phyloP scores from a whole-genome alignment of 257 asterid species.

The Apocynum venetum region DNA sequence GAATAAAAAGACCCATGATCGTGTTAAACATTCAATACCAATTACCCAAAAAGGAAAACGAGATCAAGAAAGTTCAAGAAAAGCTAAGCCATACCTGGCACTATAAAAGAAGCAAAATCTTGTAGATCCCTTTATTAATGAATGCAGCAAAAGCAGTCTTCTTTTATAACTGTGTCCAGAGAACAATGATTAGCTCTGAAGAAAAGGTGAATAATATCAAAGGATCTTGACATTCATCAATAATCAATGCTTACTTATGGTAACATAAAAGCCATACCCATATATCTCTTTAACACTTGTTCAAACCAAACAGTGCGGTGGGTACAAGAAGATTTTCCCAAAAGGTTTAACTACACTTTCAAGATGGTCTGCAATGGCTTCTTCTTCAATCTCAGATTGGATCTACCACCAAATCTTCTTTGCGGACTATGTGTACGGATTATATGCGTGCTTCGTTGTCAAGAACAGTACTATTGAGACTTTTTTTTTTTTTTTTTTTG shows the following conservation, averaged over 20 bases:
- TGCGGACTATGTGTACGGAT: neutral
- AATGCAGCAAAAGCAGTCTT: neutral
- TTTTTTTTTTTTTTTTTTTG: neutral
- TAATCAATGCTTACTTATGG: neutral
- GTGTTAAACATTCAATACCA: neutral
- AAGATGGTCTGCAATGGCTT: conserved; percentile 18
- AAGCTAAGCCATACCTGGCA: conserved; percentile 11
- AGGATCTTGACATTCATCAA: conserved; percentile 6
- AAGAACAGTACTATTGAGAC: neutral
- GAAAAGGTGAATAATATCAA: neutral
- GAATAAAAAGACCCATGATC: neutral
- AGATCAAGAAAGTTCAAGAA: conserved; percentile 5
- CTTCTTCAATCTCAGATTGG: conserved; percentile 26
- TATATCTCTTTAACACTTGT: neutral
- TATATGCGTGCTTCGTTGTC: neutral
- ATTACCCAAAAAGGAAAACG: neutral
- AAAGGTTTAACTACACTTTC: conserved; percentile 48
- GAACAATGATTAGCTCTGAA: conserved; percentile 6
- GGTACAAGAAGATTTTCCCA: conserved; percentile 32
- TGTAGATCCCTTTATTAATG: neutral
- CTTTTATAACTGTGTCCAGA: conserved; percentile 1
- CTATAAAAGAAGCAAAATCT: conserved; percentile 4
- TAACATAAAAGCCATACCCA: neutral
- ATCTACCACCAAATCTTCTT: conserved; percentile 28
- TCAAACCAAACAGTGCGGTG: conserved; percentile 13